Conservation (phyloP, 129 eudicot species). For the Saposhnikovia divaricata region DNA sequence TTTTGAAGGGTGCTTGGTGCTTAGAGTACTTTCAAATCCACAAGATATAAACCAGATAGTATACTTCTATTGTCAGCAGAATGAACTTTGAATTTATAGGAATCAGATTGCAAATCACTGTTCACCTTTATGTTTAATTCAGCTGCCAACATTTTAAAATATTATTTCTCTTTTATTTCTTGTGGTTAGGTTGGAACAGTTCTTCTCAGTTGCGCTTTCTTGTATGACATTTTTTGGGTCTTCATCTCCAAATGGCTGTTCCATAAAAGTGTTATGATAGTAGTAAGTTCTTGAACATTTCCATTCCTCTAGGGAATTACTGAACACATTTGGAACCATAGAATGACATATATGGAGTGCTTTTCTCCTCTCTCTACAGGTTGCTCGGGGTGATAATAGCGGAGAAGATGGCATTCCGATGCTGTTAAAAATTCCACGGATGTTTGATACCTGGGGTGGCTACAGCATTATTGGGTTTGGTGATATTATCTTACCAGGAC, state of each 20-base stretch:
- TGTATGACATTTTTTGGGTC: slow-evolving; percentile 99
- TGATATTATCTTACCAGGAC: too few species aligned
- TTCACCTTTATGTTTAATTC: not conserved
- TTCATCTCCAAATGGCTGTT: slow-evolving; percentile 82
- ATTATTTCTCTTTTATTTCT: not conserved
- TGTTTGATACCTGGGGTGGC: too few species aligned
- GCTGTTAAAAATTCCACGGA: too few species aligned
- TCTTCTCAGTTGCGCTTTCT: slow-evolving; percentile 87
- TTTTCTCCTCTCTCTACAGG: slow-evolving; percentile 33
- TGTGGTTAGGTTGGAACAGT: slow-evolving; percentile 85
- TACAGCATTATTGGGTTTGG: too few species aligned
- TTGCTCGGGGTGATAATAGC: slow-evolving; percentile 95
- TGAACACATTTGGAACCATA: not conserved
- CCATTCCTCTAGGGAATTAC: not conserved
- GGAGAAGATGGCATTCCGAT: slow-evolving; percentile 99
- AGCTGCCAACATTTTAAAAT: not conserved
- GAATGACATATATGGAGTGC: not conserved
- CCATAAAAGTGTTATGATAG: slow-evolving; percentile 94
- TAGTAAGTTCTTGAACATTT: slow-evolving; percentile 41
- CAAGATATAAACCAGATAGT: not conserved
- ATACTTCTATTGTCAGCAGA: not conserved
- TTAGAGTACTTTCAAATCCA: not conserved
- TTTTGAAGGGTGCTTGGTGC: not conserved
- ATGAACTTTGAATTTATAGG: not conserved
- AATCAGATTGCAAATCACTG: not conserved